Conservation (phyloP, 352 stramenopile genomes). For the Phytophthora fragariaefolia region DNA sequence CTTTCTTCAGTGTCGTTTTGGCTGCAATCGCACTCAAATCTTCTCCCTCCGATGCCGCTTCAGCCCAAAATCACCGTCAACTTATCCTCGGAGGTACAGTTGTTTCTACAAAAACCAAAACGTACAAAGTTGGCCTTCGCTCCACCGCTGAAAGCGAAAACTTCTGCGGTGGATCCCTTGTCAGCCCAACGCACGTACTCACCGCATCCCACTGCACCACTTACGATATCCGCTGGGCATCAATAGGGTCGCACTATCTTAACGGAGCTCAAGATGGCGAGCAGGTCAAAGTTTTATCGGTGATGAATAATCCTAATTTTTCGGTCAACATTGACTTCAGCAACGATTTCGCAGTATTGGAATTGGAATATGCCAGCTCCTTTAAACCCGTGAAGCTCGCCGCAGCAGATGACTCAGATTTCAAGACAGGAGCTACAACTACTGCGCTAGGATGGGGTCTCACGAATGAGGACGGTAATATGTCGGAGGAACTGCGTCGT, state of each 20-base stretch:
- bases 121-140: neutral
- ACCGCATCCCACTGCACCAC: neutral
- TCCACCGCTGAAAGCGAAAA: neutral
- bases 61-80: neutral
- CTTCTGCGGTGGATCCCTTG: neutral
- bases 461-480: neutral
- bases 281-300: conserved; percentile 1
- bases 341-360: conserved; percentile 40
- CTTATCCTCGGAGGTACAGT: neutral
- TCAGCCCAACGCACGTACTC: neutral
- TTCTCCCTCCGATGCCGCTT: neutral
- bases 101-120: neutral
- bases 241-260: neutral
- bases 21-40: neutral
- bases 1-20: neutral
- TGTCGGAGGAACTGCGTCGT: conserved; percentile 23
- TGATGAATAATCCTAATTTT: neutral
- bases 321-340: neutral
- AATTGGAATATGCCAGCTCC: conserved; percentile 36
- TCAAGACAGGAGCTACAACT: conserved; percentile 19
- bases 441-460: conserved; percentile 27
- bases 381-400: conserved; percentile 34
- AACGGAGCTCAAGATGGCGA: neutral
- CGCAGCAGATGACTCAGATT: conserved; percentile 27
- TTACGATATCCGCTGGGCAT: neutral